Base-by-base conservation (phyloP, 1,284 basidiomycete genomes). In the Sphaerobolus stellatus region DNA sequence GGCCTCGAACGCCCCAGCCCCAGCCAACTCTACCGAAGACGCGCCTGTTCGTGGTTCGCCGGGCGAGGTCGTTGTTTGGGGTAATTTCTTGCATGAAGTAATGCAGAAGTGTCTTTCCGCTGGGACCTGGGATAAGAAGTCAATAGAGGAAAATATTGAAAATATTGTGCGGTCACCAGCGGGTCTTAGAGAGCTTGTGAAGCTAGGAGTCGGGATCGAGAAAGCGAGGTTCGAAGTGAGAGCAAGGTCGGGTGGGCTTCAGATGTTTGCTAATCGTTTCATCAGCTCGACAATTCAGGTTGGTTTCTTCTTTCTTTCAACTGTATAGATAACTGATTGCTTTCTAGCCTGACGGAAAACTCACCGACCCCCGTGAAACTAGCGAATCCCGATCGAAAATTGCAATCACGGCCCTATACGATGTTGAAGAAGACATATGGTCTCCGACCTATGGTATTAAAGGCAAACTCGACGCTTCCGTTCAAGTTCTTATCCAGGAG, bases 341-440 rank as follows among this genome's bases (percentile, higher is more conserved):
- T 34, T 29, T 34, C 31, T 51, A 93, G 88, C 66, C 77, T 0
- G 71, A 80, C n/a, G 91, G 85, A 0, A 65, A 80, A 27, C 73
- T 94, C 6, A 76, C 75, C 1, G 83, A 92, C 63, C 86, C 85
- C 1, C 79, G 88, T 27, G 71, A 81, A 14, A 61, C 63, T 1
- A 73, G 77, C 20, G 68, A 75, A 8, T 75, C 78, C 28, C 71
- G 70, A 0, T 78, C 83, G 1, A 72, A 79, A 4, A 76, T 96
- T 0, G 88, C 90, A 0, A 86, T 98, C 50, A 77, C 81, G 8
- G 76, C 84, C 24, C 69, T 94, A 2, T 81, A 91, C 58, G 94
- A 94, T 56, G 81, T 97, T 38, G 97, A 99, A 74, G 96, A 99
- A 68, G 95, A 98, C 62, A 96, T 99, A 58, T 97, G 93, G 90